Evolutionary conservation across 805 yeast genomes (phyloP).

Genomic region (Candida coleopterorum): DNA sequence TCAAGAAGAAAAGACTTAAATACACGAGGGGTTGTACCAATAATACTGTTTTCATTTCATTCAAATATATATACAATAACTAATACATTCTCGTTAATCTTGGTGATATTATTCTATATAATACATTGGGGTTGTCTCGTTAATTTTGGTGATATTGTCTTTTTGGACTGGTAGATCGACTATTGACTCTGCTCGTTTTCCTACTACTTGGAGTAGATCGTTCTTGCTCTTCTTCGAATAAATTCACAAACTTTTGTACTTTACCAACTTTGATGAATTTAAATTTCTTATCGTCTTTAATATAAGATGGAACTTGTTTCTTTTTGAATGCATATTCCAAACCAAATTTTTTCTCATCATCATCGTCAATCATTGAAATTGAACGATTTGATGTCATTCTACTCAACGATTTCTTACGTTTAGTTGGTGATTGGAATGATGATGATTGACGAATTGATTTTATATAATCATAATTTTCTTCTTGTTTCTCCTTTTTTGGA

Average conservation of each 20-base stretch:
- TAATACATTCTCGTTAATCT: neutral
- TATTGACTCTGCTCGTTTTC: conserved; percentile 3
- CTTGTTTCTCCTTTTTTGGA: neutral
- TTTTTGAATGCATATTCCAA: conserved; percentile 28
- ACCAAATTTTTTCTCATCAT: conserved; percentile 24
- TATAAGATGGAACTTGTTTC: conserved; percentile 29
- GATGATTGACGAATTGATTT: conserved; percentile 5
- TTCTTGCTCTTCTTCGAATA: conserved; percentile 32
- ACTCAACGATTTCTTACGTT: conserved; percentile 10
- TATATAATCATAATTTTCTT: conserved; percentile 7
- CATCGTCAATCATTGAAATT: conserved; percentile 21
- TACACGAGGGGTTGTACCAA: too few relatives aligned
- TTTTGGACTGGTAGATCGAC: conserved; percentile 7
- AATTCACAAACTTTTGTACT: conserved; percentile 40
- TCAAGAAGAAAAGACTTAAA: too few relatives aligned
- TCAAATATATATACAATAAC: too few relatives aligned
- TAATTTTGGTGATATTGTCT: neutral
- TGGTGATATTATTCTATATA: neutral
- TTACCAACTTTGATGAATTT: conserved; percentile 43
- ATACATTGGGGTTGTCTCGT: neutral
- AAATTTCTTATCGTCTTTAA: conserved; percentile 38
- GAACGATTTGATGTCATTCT: conserved; percentile 17
- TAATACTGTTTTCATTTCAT: too few relatives aligned
- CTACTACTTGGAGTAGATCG: neutral
- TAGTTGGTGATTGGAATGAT: conserved; percentile 15